Evolutionary conservation across 2,329 filamentous ascomycete species (phyloP).

Genomic region (Macrophomina tecta): DNA sequence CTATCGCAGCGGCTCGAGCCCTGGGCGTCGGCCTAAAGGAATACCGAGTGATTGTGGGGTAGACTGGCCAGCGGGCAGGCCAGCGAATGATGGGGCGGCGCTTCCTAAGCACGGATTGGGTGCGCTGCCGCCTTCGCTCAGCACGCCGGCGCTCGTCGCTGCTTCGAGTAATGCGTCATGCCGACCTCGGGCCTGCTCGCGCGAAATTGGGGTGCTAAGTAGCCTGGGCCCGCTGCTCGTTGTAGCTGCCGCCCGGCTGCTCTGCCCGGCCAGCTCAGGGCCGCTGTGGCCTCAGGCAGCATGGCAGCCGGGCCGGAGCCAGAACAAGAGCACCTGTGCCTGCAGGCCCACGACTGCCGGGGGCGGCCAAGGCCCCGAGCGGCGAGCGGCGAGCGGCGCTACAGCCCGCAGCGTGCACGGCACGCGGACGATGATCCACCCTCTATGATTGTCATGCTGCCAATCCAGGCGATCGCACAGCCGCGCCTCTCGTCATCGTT

Average conservation of each 20-base stretch:
- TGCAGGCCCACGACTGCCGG: too few relatives aligned
- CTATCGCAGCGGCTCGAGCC: slow-evolving; percentile 21
- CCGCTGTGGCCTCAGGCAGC: slow-evolving; percentile 5
- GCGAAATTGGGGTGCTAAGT: neutral
- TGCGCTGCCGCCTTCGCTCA: neutral
- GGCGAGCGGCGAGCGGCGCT: slow-evolving; percentile 15
- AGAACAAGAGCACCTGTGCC: neutral
- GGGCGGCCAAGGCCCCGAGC: slow-evolving; percentile 14
- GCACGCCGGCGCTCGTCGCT: neutral
- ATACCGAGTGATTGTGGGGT: slow-evolving; percentile 27
- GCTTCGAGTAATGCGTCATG: slow-evolving; percentile 5
- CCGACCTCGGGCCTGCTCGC: slow-evolving; percentile 12
- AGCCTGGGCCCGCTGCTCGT: neutral
- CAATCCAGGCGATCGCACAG: slow-evolving; percentile 19
- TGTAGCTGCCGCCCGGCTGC: neutral
- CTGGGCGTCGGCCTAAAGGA: slow-evolving; percentile 19
- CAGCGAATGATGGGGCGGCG: slow-evolving; percentile 20
- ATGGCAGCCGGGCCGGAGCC: slow-evolving; percentile 11
- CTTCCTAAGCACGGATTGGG: slow-evolving; percentile 25
- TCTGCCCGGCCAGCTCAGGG: neutral
- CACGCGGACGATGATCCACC: slow-evolving; percentile 22
- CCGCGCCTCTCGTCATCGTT: slow-evolving; percentile 20
- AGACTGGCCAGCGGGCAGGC: slow-evolving; percentile 1
- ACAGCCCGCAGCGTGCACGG: neutral
- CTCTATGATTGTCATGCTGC: slow-evolving; percentile 24